Conservation (phyloP, 1,284 basidiomycete genomes). For the Boletus hoseneyae region DNA sequence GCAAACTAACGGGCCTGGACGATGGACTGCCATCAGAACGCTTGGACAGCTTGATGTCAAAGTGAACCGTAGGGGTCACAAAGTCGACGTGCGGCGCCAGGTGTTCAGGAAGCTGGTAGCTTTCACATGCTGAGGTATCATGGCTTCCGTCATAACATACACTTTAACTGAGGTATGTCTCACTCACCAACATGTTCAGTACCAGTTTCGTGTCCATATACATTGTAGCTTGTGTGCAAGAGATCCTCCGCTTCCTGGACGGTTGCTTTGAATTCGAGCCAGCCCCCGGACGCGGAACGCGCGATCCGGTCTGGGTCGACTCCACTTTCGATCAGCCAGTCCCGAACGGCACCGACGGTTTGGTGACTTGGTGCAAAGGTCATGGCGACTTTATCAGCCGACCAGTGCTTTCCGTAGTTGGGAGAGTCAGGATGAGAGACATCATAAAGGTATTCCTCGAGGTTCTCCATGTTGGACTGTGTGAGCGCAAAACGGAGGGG, state of each 20-base stretch:
- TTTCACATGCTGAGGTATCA: constrained; percentile 39
- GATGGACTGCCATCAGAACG: constrained; percentile 2
- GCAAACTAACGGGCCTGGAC: constrained; percentile 28
- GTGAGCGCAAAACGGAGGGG: constrained; percentile 43
- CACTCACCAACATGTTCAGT: constrained; percentile 29
- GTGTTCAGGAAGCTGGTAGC: constrained; percentile 43
- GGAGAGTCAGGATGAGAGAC: constrained; percentile 44
- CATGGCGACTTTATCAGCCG: constrained; percentile 35
- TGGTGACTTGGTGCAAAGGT: constrained; percentile 42
- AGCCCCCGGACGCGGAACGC: constrained; percentile 35
- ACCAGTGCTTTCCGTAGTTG: constrained; percentile 49
- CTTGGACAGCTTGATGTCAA: constrained; percentile 31
- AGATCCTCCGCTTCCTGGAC: constrained; percentile 44
- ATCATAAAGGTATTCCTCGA: constrained; percentile 40
- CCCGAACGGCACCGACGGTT: constrained; percentile 36
- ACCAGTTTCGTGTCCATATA: constrained; percentile 41
- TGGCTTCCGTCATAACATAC: background rate
- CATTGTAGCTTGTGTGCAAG: constrained; percentile 41
- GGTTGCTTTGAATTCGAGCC: constrained; percentile 43
- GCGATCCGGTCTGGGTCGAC: constrained; percentile 33
- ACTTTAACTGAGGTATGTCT: background rate
- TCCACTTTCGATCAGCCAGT: constrained; percentile 40
- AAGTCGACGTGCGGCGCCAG: constrained; percentile 43
- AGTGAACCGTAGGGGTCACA: constrained; percentile 45
- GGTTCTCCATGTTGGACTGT: constrained; percentile 39